Evolutionary conservation across 805 yeast species (phyloP).

Genomic region (Pichia cabralensis): DNA sequence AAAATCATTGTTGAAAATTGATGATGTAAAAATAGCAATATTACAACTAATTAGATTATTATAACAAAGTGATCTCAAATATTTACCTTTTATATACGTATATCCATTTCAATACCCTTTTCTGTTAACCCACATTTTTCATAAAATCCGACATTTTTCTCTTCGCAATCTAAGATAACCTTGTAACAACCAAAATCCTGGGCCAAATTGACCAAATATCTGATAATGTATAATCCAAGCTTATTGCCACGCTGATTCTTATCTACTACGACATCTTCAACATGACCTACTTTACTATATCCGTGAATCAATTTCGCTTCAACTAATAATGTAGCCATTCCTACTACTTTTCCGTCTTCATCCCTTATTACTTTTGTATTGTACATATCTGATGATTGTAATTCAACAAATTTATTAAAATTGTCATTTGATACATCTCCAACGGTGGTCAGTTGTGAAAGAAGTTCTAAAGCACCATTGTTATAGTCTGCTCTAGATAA

Average conservation of each 20-base stretch:
- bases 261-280: constrained; percentile 86
- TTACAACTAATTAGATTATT: constrained; percentile 3
- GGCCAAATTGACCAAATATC: constrained; percentile 51
- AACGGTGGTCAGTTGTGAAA: constrained; percentile 69
- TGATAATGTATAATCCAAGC: constrained; percentile 62
- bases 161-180: constrained; percentile 80
- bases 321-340: constrained; percentile 71
- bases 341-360: constrained; percentile 47
- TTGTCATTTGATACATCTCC: constrained; percentile 50
- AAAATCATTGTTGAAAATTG: constrained; percentile 3
- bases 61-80: background rate
- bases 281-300: constrained; percentile 83
- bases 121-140: constrained; percentile 72
- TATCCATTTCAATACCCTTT: constrained; percentile 69
- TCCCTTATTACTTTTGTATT: constrained; percentile 61
- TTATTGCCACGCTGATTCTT: constrained; percentile 70
- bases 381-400: constrained; percentile 55
- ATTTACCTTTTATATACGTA: constrained; percentile 30
- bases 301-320: constrained; percentile 79
- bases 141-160: constrained; percentile 74
- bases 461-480: constrained; percentile 52
- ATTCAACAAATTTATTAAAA: constrained; percentile 41
- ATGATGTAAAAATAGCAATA: constrained; percentile 5
- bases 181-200: constrained; percentile 65
- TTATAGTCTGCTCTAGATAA: constrained; percentile 45